A percentile compares a stretch with the other conserved stretches of the same genome.
Conservation (phyloP, 176 grass and related monocot species). For the Cymbopogon citratus region DNA sequence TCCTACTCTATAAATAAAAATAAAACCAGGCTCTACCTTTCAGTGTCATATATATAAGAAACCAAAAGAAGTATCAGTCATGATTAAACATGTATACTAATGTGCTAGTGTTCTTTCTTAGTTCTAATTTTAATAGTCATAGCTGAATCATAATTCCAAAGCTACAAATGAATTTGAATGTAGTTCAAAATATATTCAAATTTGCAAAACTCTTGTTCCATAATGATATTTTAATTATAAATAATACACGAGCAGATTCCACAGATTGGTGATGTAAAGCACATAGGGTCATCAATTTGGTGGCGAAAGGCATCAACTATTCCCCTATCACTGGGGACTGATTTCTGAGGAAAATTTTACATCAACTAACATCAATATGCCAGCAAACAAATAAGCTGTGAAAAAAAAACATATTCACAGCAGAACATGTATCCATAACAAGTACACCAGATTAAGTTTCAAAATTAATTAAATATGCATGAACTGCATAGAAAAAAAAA, state of each 20-base stretch:
- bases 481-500: neutral
- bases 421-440: conserved; percentile 4
- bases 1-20: neutral
- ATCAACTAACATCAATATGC: neutral
- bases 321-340: neutral
- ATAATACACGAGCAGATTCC: neutral
- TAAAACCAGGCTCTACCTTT: neutral
- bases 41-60: neutral
- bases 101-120: conserved; percentile 4
- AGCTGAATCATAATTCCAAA: neutral
- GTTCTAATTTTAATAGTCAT: neutral
- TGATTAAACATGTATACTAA: neutral
- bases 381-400: conserved; percentile 1
- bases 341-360: neutral
- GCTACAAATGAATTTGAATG: neutral
- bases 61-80: neutral
- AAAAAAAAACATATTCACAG: neutral
- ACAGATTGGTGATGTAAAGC: neutral
- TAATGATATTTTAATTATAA: neutral
- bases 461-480: neutral
- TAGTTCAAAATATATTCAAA: neutral
- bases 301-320: neutral
- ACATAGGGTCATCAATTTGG: neutral
- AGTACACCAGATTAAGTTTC: neutral
- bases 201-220: neutral